phyloP scores from a whole-genome alignment of 345 rosid genomes.

The Ceriops zippeliana region DNA sequence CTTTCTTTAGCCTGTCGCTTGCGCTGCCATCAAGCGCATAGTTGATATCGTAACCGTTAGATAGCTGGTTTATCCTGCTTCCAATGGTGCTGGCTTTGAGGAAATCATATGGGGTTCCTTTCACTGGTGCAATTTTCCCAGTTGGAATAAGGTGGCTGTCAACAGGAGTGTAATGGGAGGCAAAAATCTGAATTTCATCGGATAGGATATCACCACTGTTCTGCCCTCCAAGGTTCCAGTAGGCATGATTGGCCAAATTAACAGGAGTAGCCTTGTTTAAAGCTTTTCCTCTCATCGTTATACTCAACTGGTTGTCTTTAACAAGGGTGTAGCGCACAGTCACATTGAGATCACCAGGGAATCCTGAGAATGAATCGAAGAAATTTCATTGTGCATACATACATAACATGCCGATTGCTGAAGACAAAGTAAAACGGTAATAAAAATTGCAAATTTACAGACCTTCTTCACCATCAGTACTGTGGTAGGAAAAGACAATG shows the following conservation, averaged over 20 bases:
- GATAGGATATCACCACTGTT: slow-evolving; percentile 64
- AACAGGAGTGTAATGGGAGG: slow-evolving; percentile 55
- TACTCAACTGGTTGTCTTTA: slow-evolving; percentile 35
- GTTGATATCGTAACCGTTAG: slow-evolving; percentile 73
- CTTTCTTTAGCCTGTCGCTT: slow-evolving; percentile 35
- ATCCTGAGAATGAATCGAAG: slow-evolving; percentile 43
- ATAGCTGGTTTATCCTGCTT: slow-evolving; percentile 48
- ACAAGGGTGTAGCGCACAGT: slow-evolving; percentile 44
- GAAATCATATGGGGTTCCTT: slow-evolving; percentile 82
- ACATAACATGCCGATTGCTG: too few species aligned
- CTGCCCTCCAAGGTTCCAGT: slow-evolving; percentile 92
- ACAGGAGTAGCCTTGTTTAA: slow-evolving; percentile 72
- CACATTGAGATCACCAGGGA: slow-evolving; percentile 63
- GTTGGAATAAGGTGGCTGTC: slow-evolving; percentile 72
- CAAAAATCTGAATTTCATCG: slow-evolving; percentile 58
- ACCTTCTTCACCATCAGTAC: slow-evolving; percentile 87
- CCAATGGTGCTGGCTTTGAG: slow-evolving; percentile 47
- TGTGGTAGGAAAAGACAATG: slow-evolving; percentile 58
- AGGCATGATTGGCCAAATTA: slow-evolving; percentile 76
- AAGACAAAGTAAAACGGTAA: too few species aligned
- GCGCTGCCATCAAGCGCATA: slow-evolving; percentile 49
- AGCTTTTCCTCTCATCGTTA: slow-evolving; percentile 73
- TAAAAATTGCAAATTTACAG: not conserved
- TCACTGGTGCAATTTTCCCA: slow-evolving; percentile 51
- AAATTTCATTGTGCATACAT: not conserved